These are phyloP conservation scores for Metarhizium brunneum DNA, from an alignment of 2,329 filamentous ascomycete genomes.

Conservation along the genomic window DNA sequence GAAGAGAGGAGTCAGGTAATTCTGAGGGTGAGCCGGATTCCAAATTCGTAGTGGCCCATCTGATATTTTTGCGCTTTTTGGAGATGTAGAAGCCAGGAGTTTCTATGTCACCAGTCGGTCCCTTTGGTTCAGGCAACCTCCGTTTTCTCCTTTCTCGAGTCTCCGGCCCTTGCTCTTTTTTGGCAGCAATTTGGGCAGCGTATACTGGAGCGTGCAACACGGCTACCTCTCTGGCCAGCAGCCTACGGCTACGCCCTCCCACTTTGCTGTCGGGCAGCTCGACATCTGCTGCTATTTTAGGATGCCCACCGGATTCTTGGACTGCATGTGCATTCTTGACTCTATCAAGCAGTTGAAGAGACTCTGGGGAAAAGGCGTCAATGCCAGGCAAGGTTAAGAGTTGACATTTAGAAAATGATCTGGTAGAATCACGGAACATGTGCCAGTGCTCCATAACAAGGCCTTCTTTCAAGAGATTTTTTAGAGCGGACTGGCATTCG, in stretches of 20 bases:
- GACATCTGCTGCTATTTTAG: not conserved
- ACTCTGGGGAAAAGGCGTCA: constrained; percentile 32
- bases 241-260: constrained; percentile 22
- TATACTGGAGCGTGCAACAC: constrained; percentile 43
- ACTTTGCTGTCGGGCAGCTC: constrained; percentile 9
- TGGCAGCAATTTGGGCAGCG: constrained; percentile 26
- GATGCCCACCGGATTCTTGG: not conserved
- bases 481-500: constrained; percentile 28
- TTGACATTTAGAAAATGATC: constrained; percentile 33
- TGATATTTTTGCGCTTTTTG: not conserved
- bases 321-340: constrained; percentile 35
- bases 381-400: constrained; percentile 33
- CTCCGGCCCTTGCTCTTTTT: constrained; percentile 18
- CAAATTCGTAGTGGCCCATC: no score
- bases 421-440: constrained; percentile 30
- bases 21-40: not conserved
- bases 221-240: constrained; percentile 34
- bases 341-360: constrained; percentile 33
- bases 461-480: constrained; percentile 27
- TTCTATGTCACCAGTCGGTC: not conserved
- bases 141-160: constrained; percentile 9
- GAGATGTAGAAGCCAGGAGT: not conserved
- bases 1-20: not conserved
- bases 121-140: not conserved
- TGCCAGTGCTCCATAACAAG: constrained; percentile 31